Evolutionary conservation across 1,139 yeast genomes (phyloP), one percentile per base, ranked within the genome.

Genomic region (Trichomonascaceae sp.): DNA sequence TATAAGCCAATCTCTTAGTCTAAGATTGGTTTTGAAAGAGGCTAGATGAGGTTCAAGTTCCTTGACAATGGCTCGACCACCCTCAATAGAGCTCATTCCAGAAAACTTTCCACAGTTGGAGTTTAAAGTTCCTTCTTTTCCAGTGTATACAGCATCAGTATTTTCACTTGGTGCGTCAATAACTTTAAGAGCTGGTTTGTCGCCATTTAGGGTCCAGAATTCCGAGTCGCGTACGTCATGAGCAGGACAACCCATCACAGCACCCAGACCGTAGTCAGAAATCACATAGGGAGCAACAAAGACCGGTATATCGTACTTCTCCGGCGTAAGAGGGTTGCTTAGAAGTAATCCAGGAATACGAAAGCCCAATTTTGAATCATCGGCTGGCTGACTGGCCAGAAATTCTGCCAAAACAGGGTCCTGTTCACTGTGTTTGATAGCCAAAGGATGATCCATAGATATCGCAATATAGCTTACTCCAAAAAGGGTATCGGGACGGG

Each of bases 221-320:
- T 76, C 87, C 62, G 67, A 81, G 66, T 93, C 99, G 57, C 98
- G 77, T 47, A 75, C 74, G 66, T 93, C 98, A 68, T 91, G 98
- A 0, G 86, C 96, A 1, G 99, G 99, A 63, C 95, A 88, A 1
- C 99, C 99, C 98, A 93, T 91, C 0, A 93, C 98, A 0, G 96
- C 96, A 47, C 96, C 96, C 58, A 81, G 81, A 0, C 97, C 98
- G 66, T 91, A 91, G 4, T 79, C 74, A 4, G 87, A 83, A 43
- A 91, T 69, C 0, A 93, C 98, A 69, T 90, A 93, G 0, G 97
- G 96, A 0, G 98, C 96, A 1, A 79, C 91, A 72, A 81, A 93
- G 0, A 93, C 82, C 0, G 97, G 97, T 6, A 91, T 60, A 51
- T 77, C 73, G 30, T 57, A 61, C 0, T 57, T 56, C 1, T 59